These are phyloP conservation scores for Cystobasidiaceae sp. DNA, from an alignment of 1,284 basidiomycete genomes.

Conservation along the genomic window DNA sequence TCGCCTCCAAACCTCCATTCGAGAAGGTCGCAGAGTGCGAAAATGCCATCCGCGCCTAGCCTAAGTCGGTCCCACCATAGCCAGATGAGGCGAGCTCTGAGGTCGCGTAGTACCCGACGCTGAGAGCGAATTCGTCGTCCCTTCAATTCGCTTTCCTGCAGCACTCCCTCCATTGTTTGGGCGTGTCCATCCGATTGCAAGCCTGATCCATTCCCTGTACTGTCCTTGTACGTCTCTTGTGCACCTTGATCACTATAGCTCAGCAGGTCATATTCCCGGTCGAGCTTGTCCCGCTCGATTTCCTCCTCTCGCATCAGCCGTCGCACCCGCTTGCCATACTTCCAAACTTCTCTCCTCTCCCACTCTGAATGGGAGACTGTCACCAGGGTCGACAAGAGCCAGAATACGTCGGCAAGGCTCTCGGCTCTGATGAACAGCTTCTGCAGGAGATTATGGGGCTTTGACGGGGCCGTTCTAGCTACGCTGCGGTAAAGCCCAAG, in stretches of 20 bases:
- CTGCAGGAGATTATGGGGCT: not conserved
- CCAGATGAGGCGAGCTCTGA: slow-evolving; percentile 24
- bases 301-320: slow-evolving; percentile 28
- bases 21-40: slow-evolving; percentile 31
- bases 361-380: slow-evolving; percentile 10
- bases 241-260: not conserved
- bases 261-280: slow-evolving; percentile 4
- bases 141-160: no score
- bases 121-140: slow-evolving; percentile 16
- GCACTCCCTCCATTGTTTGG: no score
- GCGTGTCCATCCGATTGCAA: no score
- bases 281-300: not conserved
- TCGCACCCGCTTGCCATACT: slow-evolving; percentile 20
- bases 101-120: slow-evolving; percentile 17
- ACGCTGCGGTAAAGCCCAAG: not conserved
- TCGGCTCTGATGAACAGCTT: slow-evolving; percentile 15
- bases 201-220: no score
- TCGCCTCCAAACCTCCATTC: slow-evolving; percentile 28
- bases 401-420: slow-evolving; percentile 23
- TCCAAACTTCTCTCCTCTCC: slow-evolving; percentile 26
- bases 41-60: slow-evolving; percentile 22
- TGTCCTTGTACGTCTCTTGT: not conserved
- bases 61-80: slow-evolving; percentile 32
- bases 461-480: not conserved
- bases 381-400: slow-evolving; percentile 8